These are phyloP conservation scores for Laguncularia racemosa DNA, from an alignment of 345 rosid species.

Conservation along the genomic window DNA sequence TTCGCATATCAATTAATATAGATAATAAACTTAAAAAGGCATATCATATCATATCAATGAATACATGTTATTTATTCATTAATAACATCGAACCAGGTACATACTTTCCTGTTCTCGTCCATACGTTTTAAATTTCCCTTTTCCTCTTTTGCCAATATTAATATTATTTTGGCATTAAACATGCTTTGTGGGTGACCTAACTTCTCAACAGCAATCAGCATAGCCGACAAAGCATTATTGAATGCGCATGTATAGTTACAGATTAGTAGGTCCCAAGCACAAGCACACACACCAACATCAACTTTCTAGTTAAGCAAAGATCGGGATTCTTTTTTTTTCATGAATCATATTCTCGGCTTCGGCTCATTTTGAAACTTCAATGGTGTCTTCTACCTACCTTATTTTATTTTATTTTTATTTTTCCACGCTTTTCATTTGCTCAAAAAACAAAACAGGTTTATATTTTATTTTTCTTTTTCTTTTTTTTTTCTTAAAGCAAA, in stretches of 20 bases:
- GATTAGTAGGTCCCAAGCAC: slow-evolving; percentile 30
- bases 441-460: no score
- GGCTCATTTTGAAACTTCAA: slow-evolving; percentile 34
- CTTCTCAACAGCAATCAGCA: slow-evolving; percentile 29
- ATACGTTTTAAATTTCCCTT: background rate
- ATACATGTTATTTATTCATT: no score
- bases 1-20: no score
- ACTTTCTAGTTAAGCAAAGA: slow-evolving; percentile 69
- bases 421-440: background rate
- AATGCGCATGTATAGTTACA: slow-evolving; percentile 32
- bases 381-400: slow-evolving; percentile 35
- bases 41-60: no score
- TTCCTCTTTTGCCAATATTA: background rate
- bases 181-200: slow-evolving; percentile 53
- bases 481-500: background rate
- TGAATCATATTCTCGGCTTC: slow-evolving; percentile 64
- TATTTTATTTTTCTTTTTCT: background rate
- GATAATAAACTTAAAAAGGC: no score
- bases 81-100: no score
- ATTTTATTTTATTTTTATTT: background rate
- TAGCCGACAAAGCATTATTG: slow-evolving; percentile 78
- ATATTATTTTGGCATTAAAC: slow-evolving; percentile 18
- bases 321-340: slow-evolving; percentile 44
- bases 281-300: slow-evolving; percentile 42
- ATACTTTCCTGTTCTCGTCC: background rate